Percentiles rank a stretch among this genome's conserved stretches.
These are phyloP conservation scores for Zymoseptoria tritici DNA, from an alignment of 2,329 filamentous ascomycete species.

Conservation along the genomic window DNA sequence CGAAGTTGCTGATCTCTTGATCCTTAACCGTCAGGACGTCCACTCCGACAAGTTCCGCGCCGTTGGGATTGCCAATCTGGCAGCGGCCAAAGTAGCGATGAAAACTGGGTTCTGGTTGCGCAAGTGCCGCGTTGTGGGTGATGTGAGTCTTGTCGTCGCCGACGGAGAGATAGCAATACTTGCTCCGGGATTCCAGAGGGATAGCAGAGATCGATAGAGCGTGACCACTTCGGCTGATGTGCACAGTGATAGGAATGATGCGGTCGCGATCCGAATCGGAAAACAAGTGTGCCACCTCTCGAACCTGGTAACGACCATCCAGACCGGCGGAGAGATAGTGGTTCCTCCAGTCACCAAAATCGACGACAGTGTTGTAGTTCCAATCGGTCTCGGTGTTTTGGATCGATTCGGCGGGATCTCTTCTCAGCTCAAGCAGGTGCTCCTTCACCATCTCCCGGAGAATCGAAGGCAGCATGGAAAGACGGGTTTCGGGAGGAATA, in stretches of 20 bases:
- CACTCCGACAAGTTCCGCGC: neutral
- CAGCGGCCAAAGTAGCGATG: neutral
- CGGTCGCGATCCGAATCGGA: neutral
- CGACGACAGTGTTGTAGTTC: neutral
- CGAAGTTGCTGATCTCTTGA: neutral
- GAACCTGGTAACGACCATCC: neutral
- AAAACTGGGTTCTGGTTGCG: neutral
- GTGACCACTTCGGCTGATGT: neutral
- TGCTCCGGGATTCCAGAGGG: neutral
- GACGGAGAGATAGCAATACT: neutral
- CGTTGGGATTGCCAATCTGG: neutral
- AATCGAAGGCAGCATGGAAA: neutral
- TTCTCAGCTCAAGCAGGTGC: neutral
- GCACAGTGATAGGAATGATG: neutral
- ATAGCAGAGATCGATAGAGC: neutral
- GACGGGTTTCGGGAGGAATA: neutral
- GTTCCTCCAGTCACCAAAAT: neutral
- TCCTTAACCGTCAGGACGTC: neutral
- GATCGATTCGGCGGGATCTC: neutral
- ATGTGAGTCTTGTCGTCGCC: neutral
- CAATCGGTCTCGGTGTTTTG: neutral
- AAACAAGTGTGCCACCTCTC: neutral
- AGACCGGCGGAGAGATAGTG: neutral
- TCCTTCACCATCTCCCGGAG: neutral
- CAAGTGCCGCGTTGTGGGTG: neutral